A percentile compares a stretch with the other conserved stretches of the same genome.
These are phyloP conservation scores for Linum lewisii DNA, from an alignment of 345 rosid species.

Conservation along the genomic window DNA sequence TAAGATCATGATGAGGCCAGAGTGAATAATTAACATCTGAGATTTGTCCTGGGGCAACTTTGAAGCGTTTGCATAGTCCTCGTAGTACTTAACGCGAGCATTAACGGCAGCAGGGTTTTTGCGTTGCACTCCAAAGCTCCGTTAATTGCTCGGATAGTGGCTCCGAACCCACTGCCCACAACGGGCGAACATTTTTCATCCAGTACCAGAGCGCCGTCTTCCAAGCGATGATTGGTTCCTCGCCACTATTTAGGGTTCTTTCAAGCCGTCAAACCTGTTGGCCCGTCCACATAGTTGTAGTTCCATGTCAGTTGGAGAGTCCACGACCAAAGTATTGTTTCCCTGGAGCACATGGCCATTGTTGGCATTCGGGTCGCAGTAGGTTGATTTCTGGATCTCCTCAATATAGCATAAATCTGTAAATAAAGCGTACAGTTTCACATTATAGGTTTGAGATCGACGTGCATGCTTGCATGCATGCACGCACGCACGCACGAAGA, in stretches of 20 bases:
- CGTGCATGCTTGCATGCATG: too few relatives aligned
- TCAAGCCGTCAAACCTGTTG: background rate
- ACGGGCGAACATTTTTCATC: conserved; percentile 2
- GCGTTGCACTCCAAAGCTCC: background rate
- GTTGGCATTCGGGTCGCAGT: background rate
- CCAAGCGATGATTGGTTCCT: background rate
- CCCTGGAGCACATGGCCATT: background rate
- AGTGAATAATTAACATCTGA: conserved; percentile 2
- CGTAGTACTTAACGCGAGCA: background rate
- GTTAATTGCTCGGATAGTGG: background rate
- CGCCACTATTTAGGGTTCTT: background rate
- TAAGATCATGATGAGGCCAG: too few relatives aligned
- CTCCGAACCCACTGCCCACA: background rate
- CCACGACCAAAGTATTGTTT: background rate
- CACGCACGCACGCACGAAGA: background rate
- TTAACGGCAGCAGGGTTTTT: background rate
- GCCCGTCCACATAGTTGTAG: background rate
- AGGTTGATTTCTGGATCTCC: background rate
- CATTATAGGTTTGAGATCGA: too few relatives aligned
- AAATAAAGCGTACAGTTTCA: too few relatives aligned
- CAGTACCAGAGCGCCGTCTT: background rate
- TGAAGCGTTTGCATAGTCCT: background rate
- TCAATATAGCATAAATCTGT: conserved; percentile 1
- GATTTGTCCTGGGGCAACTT: background rate
- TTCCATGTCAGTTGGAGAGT: background rate